Evolutionary conservation across 805 yeast genomes (phyloP).

Genomic region (Candida tammaniensis): DNA sequence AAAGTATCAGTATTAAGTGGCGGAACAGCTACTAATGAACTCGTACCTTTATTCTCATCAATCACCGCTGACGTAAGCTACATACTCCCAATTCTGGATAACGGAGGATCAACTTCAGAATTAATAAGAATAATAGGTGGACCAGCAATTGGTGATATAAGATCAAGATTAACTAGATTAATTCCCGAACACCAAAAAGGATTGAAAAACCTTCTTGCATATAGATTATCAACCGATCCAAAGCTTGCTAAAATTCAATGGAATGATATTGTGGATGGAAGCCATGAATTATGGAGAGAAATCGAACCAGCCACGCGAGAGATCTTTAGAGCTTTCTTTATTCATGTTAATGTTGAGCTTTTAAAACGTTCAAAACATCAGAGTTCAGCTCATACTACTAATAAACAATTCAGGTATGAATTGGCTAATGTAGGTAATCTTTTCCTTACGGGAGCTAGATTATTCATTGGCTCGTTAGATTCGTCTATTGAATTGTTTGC

Average conservation of each 20-base stretch:
- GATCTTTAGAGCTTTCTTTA: constrained; percentile 70
- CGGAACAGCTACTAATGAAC: constrained; percentile 83
- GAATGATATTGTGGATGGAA: constrained; percentile 76
- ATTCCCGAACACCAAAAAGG: constrained; percentile 51
- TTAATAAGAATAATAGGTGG: constrained; percentile 85
- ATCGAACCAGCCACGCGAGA: constrained; percentile 63
- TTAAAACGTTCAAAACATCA: constrained; percentile 60
- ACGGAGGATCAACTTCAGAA: constrained; percentile 94
- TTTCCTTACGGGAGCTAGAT: constrained; percentile 75
- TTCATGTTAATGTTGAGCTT: constrained; percentile 76
- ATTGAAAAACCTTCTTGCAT: constrained; percentile 35
- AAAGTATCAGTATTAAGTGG: constrained; percentile 56
- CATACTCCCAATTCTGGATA: constrained; percentile 82
- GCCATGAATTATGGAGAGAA: constrained; percentile 64
- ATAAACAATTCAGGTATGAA: constrained; percentile 64
- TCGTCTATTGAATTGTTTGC: constrained; percentile 75
- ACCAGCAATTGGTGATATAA: constrained; percentile 90
- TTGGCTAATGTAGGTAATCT: constrained; percentile 84
- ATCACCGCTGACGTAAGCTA: constrained; percentile 44
- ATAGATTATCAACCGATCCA: constrained; percentile 49
- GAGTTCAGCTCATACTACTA: constrained; percentile 25
- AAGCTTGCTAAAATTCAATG: constrained; percentile 65
- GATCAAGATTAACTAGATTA: constrained; percentile 75
- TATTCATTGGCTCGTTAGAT: constrained; percentile 81
- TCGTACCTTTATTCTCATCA: constrained; percentile 38